phyloP scores from a whole-genome alignment of 2,329 filamentous ascomycete genomes.

The Calonectria honghensis region DNA sequence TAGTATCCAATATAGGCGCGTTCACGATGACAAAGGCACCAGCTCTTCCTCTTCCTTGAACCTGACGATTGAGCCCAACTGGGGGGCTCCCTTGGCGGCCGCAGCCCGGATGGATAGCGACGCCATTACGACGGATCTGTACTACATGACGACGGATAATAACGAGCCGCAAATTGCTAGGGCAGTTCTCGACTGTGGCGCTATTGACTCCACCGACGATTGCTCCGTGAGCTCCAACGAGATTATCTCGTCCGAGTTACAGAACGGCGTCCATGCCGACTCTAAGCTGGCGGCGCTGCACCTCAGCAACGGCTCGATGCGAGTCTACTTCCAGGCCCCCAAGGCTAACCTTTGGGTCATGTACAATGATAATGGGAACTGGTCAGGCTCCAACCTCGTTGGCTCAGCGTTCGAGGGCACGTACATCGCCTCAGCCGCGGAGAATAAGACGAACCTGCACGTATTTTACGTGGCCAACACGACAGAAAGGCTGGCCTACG shows the following conservation, averaged over 20 bases:
- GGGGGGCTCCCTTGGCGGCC: conserved; percentile 47
- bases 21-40: conserved; percentile 38
- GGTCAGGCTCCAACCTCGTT: conserved; percentile 34
- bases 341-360: conserved; percentile 43
- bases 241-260: conserved; percentile 43
- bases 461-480: conserved; percentile 45
- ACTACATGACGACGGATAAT: conserved; percentile 43
- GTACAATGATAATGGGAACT: conserved; percentile 36
- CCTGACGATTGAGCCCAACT: conserved; percentile 46
- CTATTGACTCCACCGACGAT: conserved; percentile 32
- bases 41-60: conserved; percentile 37
- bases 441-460: conserved; percentile 36
- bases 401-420: conserved; percentile 35
- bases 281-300: conserved; percentile 46
- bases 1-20: conserved; percentile 42
- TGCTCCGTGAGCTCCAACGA: conserved; percentile 44
- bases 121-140: conserved; percentile 39
- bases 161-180: conserved; percentile 42
- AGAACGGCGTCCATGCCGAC: conserved; percentile 40
- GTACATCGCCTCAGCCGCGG: conserved; percentile 36
- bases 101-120: conserved; percentile 32
- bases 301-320: conserved; percentile 35
- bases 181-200: conserved; percentile 43
- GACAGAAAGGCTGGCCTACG: conserved; percentile 31
- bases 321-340: conserved; percentile 46